phyloP scores from a whole-genome alignment of 768 basidiomycete species.

The Calocybe indica region DNA sequence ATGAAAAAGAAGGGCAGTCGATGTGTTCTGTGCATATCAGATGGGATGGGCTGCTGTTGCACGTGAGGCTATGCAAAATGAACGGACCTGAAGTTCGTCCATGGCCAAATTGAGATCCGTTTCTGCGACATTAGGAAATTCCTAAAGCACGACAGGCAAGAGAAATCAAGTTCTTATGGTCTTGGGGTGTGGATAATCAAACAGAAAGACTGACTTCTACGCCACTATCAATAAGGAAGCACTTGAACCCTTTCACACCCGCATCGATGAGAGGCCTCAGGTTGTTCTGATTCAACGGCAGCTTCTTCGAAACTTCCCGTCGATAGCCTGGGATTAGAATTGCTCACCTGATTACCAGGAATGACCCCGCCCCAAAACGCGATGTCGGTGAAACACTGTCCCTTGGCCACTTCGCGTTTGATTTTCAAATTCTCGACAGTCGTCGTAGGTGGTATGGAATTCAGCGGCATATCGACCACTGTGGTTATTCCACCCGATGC shows the following conservation, averaged over 20 bases:
- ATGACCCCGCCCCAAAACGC: conserved; percentile 96
- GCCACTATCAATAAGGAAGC: conserved; percentile 93
- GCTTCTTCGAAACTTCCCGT: neutral
- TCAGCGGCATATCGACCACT: conserved; percentile 96
- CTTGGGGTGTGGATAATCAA: neutral
- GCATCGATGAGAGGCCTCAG: conserved; percentile 68
- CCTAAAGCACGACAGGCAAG: conserved; percentile 39
- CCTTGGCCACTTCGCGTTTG: conserved; percentile 67
- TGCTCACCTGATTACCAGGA: conserved; percentile 72
- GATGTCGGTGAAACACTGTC: conserved; percentile 75
- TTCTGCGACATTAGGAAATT: conserved; percentile 86
- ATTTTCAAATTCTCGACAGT: conserved; percentile 67
- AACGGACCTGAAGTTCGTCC: conserved; percentile 61
- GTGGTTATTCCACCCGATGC: conserved; percentile 93
- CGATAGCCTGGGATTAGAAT: neutral
- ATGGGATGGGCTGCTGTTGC: neutral
- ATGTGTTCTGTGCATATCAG: conserved; percentile 40
- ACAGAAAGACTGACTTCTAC: conserved; percentile 59
- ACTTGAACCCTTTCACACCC: conserved; percentile 95
- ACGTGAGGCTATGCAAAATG: neutral
- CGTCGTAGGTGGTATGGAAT: conserved; percentile 95
- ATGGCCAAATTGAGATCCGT: conserved; percentile 65
- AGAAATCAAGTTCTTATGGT: conserved; percentile 1
- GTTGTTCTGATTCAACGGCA: conserved; percentile 33
- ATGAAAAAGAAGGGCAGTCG: conserved; percentile 83